Evolutionary conservation across 169 alveolate species (phyloP).

Genomic region (Perkinsus chesapeaki): DNA sequence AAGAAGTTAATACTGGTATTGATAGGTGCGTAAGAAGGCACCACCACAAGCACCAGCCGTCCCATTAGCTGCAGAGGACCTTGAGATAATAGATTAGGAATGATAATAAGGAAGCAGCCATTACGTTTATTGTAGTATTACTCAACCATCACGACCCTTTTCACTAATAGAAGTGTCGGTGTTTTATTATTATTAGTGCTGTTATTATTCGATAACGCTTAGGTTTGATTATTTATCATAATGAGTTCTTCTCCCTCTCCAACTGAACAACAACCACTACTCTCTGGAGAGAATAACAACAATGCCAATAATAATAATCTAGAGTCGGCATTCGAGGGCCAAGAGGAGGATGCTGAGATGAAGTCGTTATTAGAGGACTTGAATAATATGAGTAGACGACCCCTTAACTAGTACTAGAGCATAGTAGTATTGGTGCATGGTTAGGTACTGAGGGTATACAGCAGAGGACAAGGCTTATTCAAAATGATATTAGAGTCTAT

Average conservation of each 20-base stretch:
- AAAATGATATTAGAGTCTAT: constrained; percentile 45
- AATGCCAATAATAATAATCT: not conserved
- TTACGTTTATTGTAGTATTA: not conserved
- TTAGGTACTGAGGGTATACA: constrained; percentile 2
- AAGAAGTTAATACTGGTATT: not conserved
- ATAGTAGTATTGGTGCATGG: not conserved
- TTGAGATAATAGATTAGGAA: not conserved
- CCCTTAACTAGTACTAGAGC: not conserved
- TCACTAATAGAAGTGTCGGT: not conserved
- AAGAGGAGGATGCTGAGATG: not conserved
- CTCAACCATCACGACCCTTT: not conserved
- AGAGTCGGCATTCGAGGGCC: not conserved
- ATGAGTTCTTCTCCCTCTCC: not conserved
- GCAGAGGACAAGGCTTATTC: constrained; percentile 38
- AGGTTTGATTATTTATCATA: not conserved
- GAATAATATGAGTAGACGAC: not conserved
- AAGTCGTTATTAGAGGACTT: not conserved
- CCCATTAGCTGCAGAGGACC: not conserved
- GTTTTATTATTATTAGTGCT: not conserved
- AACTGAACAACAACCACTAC: not conserved
- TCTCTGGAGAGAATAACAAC: not conserved
- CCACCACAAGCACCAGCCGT: not conserved
- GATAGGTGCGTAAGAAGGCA: not conserved
- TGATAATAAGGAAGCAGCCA: not conserved
- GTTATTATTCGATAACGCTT: not conserved